phyloP scores from a whole-genome alignment of 371 early-diverging fungal genomes.

The Rhizopus arrhizus region DNA sequence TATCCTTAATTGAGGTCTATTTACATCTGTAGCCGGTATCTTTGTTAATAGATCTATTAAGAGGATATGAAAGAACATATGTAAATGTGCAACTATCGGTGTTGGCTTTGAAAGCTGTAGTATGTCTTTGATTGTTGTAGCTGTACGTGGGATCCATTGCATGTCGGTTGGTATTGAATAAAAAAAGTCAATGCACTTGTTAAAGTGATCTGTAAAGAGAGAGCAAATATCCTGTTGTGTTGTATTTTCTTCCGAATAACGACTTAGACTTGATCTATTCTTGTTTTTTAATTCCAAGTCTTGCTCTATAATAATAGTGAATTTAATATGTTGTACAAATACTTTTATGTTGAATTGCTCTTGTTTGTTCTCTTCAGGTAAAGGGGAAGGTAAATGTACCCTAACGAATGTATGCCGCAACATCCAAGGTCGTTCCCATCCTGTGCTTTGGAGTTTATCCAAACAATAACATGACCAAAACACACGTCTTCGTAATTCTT shows the following conservation, averaged over 20 bases:
- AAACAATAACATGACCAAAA: slow-evolving; percentile 38
- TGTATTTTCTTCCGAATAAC: slow-evolving; percentile 1
- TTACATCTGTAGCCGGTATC: slow-evolving; percentile 23
- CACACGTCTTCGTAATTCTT: slow-evolving; percentile 31
- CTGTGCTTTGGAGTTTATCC: slow-evolving; percentile 31
- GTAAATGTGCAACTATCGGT: slow-evolving; percentile 29
- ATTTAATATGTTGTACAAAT: slow-evolving; percentile 1
- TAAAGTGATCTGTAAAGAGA: slow-evolving; percentile 1
- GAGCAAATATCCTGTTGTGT: neutral
- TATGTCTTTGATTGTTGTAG: slow-evolving; percentile 25
- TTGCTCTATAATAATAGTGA: slow-evolving; percentile 13
- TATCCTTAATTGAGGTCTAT: slow-evolving; percentile 29
- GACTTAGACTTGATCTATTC: slow-evolving; percentile 4
- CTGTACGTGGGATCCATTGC: slow-evolving; percentile 36
- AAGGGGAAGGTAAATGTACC: slow-evolving; percentile 7
- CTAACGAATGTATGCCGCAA: slow-evolving; percentile 16
- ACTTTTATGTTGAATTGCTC: slow-evolving; percentile 8
- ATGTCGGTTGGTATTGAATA: slow-evolving; percentile 23
- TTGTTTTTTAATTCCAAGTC: slow-evolving; percentile 4
- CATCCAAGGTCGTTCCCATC: slow-evolving; percentile 28
- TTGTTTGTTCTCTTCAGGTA: slow-evolving; percentile 20
- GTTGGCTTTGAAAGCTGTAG: slow-evolving; percentile 28
- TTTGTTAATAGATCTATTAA: slow-evolving; percentile 20
- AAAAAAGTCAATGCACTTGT: slow-evolving; percentile 4
- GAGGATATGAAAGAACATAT: slow-evolving; percentile 27